phyloP scores from a whole-genome alignment of 176 grass and related monocot genomes.

The Dactylis glomerata region DNA sequence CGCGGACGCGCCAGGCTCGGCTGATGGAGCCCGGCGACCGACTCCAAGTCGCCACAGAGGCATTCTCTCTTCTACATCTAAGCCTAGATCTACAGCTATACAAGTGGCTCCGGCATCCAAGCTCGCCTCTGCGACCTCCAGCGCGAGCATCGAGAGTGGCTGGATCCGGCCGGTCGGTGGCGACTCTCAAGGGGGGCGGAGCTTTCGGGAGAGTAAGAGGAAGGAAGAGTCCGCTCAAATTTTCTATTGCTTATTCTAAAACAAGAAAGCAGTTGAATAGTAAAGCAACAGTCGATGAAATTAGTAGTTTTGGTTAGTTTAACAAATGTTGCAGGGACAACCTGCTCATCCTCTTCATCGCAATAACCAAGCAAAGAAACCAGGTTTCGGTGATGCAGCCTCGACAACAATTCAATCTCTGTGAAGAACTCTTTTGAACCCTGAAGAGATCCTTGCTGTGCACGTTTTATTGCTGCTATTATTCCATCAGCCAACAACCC shows the following conservation, averaged over 20 bases:
- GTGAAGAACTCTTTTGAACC: constrained; percentile 84
- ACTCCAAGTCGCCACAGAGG: too few species aligned
- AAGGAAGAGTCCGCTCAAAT: too few species aligned
- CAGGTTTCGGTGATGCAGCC: constrained; percentile 72
- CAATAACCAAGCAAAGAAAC: constrained; percentile 84
- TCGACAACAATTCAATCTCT: constrained; percentile 73
- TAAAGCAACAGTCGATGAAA: background rate
- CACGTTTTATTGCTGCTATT: constrained; percentile 70
- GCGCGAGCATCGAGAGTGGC: too few species aligned
- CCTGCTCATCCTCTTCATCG: constrained; percentile 87
- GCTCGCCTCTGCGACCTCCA: too few species aligned
- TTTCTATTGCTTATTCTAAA: background rate
- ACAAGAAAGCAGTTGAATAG: constrained; percentile 19
- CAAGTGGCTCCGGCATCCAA: too few species aligned
- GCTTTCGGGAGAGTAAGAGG: too few species aligned
- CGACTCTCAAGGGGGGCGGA: too few species aligned
- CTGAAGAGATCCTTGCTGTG: constrained; percentile 69
- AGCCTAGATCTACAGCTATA: too few species aligned
- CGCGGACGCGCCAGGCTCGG: too few species aligned
- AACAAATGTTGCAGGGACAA: constrained; percentile 1
- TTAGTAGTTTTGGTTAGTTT: background rate
- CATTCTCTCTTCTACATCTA: too few species aligned
- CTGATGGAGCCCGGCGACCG: too few species aligned
- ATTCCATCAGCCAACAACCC: constrained; percentile 63
- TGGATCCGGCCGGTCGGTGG: too few species aligned